phyloP scores from a whole-genome alignment of 106 monocot species.

The Dioscorea alata region DNA sequence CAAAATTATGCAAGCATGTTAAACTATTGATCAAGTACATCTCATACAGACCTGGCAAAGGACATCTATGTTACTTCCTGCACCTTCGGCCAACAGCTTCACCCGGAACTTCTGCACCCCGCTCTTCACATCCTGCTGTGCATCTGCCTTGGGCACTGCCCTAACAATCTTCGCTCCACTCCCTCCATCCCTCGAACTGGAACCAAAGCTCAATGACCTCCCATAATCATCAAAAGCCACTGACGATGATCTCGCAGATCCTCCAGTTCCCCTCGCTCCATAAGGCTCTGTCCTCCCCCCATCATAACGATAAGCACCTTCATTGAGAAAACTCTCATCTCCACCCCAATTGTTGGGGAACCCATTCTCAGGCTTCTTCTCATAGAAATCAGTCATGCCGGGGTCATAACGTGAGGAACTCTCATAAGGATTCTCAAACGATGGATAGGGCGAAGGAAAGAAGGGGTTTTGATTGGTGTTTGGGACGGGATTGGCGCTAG shows the following conservation, averaged over 20 bases:
- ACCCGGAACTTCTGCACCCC: conserved; percentile 83
- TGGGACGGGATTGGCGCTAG: conserved; percentile 6
- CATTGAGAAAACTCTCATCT: conserved; percentile 35
- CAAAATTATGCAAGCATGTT: too few relatives aligned
- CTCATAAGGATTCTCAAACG: conserved; percentile 36
- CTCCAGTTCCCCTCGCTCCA: conserved; percentile 47
- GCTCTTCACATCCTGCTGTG: conserved; percentile 51
- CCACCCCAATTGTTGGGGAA: conserved; percentile 7
- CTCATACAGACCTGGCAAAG: conserved; percentile 76
- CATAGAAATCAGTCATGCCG: conserved; percentile 10
- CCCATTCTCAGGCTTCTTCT: conserved; percentile 11
- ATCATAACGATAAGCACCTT: conserved; percentile 72
- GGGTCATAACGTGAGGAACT: conserved; percentile 15
- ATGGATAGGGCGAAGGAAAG: conserved; percentile 16
- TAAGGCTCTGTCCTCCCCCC: conserved; percentile 64
- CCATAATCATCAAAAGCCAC: conserved; percentile 58
- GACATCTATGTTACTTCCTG: conserved; percentile 58
- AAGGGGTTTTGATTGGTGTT: background rate
- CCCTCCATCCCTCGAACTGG: conserved; percentile 23
- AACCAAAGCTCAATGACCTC: conserved; percentile 36
- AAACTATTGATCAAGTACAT: background rate
- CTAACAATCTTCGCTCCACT: conserved; percentile 40
- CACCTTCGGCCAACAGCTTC: conserved; percentile 69
- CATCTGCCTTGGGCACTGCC: conserved; percentile 70
- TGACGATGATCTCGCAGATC: conserved; percentile 17